These are phyloP conservation scores for Vigna unguiculata DNA, from an alignment of 306 rosid species.

Conservation along the genomic window DNA sequence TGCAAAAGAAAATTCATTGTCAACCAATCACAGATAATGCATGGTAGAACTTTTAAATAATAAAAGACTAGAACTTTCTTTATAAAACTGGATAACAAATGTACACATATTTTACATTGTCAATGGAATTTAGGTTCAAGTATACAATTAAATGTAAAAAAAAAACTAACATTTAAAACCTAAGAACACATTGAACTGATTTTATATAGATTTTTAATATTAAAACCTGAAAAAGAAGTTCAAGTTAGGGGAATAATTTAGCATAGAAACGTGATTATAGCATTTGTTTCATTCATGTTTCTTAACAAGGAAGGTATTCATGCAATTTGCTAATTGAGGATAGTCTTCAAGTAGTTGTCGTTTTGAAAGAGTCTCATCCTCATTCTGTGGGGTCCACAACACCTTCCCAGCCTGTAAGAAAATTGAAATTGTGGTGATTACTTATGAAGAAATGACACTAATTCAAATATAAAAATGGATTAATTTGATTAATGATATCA, in stretches of 20 bases:
- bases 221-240: background rate
- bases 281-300: constrained; percentile 39
- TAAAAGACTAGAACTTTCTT: background rate
- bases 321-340: constrained; percentile 52
- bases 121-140: background rate
- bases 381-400: constrained; percentile 95
- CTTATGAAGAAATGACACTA: constrained; percentile 12
- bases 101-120: background rate
- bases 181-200: background rate
- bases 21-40: background rate
- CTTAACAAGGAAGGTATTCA: constrained; percentile 40
- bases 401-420: constrained; percentile 87
- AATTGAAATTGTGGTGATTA: background rate
- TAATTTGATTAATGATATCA: constrained; percentile 41
- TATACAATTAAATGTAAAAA: background rate
- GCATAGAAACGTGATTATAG: background rate
- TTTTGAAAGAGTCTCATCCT: constrained; percentile 76
- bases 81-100: background rate
- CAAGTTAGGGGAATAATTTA: background rate
- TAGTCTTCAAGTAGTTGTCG: constrained; percentile 81
- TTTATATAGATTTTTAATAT: no score
- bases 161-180: background rate
- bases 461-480: background rate
- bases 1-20: background rate
- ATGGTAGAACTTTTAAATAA: background rate